Percentiles rank a stretch among this genome's conserved stretches.
Evolutionary conservation across 108 stramenopile species (phyloP).

Genomic region (Conticribra guillardii): DNA sequence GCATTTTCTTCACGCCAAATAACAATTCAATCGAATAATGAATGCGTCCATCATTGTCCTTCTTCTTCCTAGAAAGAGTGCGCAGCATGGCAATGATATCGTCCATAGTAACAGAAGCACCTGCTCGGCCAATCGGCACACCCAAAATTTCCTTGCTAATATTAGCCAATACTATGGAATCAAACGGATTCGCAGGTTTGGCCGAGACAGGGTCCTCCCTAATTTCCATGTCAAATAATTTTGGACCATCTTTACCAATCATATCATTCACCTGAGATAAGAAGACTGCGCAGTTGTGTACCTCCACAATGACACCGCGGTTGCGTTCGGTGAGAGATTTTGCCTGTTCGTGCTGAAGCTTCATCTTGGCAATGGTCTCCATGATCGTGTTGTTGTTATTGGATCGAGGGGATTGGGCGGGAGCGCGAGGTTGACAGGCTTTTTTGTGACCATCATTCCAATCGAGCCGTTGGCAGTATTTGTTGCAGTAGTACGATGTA

Average conservation of each 20-base stretch:
- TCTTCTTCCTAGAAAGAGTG: background rate
- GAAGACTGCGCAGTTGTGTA: slow-evolving; percentile 10
- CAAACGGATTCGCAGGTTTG: background rate
- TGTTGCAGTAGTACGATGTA: no score
- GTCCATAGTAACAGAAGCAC: slow-evolving; percentile 3
- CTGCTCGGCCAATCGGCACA: slow-evolving; percentile 1
- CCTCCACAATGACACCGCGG: slow-evolving; percentile 3
- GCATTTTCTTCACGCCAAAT: background rate
- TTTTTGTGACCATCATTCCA: no score
- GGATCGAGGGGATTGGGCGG: no score
- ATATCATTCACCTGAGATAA: background rate
- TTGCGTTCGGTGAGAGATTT: slow-evolving; percentile 4
- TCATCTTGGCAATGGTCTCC: no score
- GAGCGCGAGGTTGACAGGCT: no score
- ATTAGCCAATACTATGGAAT: background rate
- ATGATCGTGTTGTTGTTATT: no score
- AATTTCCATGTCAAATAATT: slow-evolving; percentile 6
- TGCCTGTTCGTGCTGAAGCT: no score
- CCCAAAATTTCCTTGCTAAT: background rate
- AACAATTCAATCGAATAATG: slow-evolving; percentile 8
- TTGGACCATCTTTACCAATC: slow-evolving; percentile 7
- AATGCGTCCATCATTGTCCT: background rate
- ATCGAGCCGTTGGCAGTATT: no score
- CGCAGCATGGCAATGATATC: background rate
- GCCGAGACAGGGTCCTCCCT: background rate